Conservation (phyloP, 805 yeast species). For the Cyberlindnera galapagoensis region DNA sequence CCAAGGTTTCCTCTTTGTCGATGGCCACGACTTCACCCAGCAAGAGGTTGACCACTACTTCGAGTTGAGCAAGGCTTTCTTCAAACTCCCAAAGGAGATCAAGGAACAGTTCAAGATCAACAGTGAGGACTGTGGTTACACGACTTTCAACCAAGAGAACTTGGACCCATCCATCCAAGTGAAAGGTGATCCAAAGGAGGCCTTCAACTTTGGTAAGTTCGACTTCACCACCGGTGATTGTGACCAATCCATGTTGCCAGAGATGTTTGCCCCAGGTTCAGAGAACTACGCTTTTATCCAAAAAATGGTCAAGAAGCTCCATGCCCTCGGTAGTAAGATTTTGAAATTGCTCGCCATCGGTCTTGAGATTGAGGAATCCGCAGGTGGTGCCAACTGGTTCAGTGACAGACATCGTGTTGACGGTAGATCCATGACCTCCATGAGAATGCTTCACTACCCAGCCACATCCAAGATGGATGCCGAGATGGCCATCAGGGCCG, state of each 20-base stretch:
- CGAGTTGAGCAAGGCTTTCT: conserved; percentile 42
- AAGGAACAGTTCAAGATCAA: conserved; percentile 48
- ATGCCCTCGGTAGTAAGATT: conserved; percentile 41
- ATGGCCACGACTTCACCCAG: conserved; percentile 58
- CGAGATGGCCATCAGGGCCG: conserved; percentile 60
- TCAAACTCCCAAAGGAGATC: conserved; percentile 40
- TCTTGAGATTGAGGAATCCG: conserved; percentile 48
- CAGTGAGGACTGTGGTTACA: conserved; percentile 54
- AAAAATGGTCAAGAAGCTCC: conserved; percentile 39
- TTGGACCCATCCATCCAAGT: conserved; percentile 23
- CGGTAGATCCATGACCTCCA: conserved; percentile 52
- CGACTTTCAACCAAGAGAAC: conserved; percentile 47
- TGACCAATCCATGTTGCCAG: conserved; percentile 41
- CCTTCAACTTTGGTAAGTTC: conserved; percentile 58
- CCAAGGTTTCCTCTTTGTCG: conserved; percentile 60
- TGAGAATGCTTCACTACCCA: conserved; percentile 71
- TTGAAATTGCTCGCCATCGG: conserved; percentile 56
- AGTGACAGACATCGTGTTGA: conserved; percentile 47
- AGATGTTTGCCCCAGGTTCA: conserved; percentile 35
- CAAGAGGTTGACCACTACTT: conserved; percentile 48
- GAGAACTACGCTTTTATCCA: conserved; percentile 36
- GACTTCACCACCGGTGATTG: conserved; percentile 42
- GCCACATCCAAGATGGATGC: conserved; percentile 32
- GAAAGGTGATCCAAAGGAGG: conserved; percentile 59
- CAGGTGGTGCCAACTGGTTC: conserved; percentile 57